A percentile compares a stretch with the other conserved stretches of the same genome.
phyloP scores from a whole-genome alignment of 306 rosid species.

The Cucurbita argyrosperma region DNA sequence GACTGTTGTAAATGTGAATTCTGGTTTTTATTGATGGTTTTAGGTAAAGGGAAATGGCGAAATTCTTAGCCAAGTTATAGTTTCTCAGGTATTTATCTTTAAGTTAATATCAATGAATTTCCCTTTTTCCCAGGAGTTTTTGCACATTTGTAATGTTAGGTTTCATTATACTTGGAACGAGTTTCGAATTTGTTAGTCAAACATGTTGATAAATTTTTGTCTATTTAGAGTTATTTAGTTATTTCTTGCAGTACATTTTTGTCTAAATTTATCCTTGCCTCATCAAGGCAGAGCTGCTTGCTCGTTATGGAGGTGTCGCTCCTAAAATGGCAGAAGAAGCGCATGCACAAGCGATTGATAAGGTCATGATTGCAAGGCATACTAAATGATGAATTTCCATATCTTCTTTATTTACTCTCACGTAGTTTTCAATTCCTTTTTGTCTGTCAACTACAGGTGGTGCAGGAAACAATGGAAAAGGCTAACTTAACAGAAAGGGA shows the following conservation, averaged over 20 bases:
- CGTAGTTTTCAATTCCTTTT: background rate
- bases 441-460: slow-evolving; percentile 48
- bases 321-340: slow-evolving; percentile 99
- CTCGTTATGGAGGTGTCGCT: slow-evolving; percentile 81
- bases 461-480: slow-evolving; percentile 72
- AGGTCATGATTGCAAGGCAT: slow-evolving; percentile 24
- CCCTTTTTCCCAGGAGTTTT: background rate
- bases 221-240: background rate
- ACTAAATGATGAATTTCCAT: background rate
- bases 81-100: slow-evolving; percentile 59
- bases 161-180: background rate
- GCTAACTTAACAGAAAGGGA: slow-evolving; percentile 63
- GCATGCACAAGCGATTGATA: slow-evolving; percentile 68
- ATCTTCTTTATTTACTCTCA: slow-evolving; percentile 4
- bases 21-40: background rate
- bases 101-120: background rate
- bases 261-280: background rate
- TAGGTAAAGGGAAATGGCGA: slow-evolving; percentile 80
- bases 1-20: background rate
- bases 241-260: background rate
- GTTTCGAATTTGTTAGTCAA: background rate
- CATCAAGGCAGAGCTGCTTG: slow-evolving; percentile 80
- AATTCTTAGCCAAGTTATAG: slow-evolving; percentile 78
- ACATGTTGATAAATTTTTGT: background rate
- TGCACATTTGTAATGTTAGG: background rate